A percentile compares a stretch with the other conserved stretches of the same genome.
Conservation (phyloP, 2,329 filamentous ascomycete genomes). For the Tothia fuscella region DNA sequence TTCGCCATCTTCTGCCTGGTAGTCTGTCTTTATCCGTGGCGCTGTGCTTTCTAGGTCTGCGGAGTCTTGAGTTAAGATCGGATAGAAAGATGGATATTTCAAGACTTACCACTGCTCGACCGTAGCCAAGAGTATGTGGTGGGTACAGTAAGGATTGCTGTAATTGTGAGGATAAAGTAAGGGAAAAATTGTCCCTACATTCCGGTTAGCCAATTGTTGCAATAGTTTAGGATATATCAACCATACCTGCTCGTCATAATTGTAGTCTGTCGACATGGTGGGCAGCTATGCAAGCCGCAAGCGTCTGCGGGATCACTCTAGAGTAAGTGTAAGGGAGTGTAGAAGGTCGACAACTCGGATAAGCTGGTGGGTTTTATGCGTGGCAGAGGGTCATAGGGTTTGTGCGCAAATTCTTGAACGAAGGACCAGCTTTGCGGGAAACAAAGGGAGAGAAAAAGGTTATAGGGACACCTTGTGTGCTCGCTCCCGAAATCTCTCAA, state of each 20-base stretch:
- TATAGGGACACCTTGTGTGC: too few species aligned
- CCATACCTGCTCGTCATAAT: slow-evolving; percentile 85
- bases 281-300: too few species aligned
- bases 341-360: too few species aligned
- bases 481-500: too few species aligned
- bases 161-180: slow-evolving; percentile 91
- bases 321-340: too few species aligned
- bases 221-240: slow-evolving; percentile 7
- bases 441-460: too few species aligned
- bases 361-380: too few species aligned
- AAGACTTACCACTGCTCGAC: slow-evolving; percentile 49
- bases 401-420: too few species aligned
- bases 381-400: too few species aligned
- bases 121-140: slow-evolving; percentile 81
- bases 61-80: neutral
- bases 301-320: too few species aligned
- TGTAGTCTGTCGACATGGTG: slow-evolving; percentile 91
- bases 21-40: slow-evolving; percentile 69
- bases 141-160: slow-evolving; percentile 75
- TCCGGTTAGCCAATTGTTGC: slow-evolving; percentile 13
- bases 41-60: slow-evolving; percentile 65
- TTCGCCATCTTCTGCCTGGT: slow-evolving; percentile 69
- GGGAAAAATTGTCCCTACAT: slow-evolving; percentile 88
- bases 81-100: slow-evolving; percentile 14
- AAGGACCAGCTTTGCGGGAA: too few species aligned